phyloP scores from a whole-genome alignment of 2,329 filamentous ascomycete genomes.

The Triangularia verruculosa region DNA sequence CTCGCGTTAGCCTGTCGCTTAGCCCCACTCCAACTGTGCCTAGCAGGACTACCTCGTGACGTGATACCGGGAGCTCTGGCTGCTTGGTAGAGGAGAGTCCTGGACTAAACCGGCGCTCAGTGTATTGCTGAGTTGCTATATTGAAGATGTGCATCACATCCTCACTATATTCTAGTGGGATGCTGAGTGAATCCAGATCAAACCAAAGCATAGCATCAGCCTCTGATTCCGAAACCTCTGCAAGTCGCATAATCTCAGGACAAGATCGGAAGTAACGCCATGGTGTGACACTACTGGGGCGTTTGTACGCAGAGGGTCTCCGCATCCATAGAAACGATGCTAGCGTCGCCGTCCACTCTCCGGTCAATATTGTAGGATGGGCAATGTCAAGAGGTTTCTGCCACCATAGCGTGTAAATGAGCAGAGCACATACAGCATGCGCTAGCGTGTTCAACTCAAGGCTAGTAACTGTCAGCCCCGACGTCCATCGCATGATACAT shows the following conservation, averaged over 20 bases:
- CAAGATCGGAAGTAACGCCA: too few species aligned
- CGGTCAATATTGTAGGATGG: constrained; percentile 1
- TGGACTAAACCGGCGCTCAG: background rate
- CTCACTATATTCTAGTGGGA: too few species aligned
- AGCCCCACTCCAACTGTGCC: background rate
- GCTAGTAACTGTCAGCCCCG: background rate
- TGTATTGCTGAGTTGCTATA: background rate
- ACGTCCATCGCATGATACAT: background rate
- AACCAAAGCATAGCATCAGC: too few species aligned
- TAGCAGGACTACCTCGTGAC: background rate
- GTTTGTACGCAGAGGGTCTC: too few species aligned
- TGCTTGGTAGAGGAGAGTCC: background rate
- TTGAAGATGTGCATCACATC: background rate
- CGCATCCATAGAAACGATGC: background rate
- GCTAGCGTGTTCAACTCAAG: constrained; percentile 15
- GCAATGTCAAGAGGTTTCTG: constrained; percentile 10
- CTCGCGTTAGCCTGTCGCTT: too few species aligned
- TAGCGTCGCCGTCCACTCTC: background rate
- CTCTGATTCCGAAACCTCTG: too few species aligned
- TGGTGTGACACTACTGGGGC: too few species aligned
- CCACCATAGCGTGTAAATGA: constrained; percentile 13
- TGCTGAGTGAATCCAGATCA: too few species aligned
- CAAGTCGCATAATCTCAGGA: too few species aligned
- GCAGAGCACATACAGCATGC: constrained; percentile 9
- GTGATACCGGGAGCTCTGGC: background rate